Conservation (phyloP, 2,329 filamentous ascomycete species). For the Neopestalotiopsis rosae region DNA sequence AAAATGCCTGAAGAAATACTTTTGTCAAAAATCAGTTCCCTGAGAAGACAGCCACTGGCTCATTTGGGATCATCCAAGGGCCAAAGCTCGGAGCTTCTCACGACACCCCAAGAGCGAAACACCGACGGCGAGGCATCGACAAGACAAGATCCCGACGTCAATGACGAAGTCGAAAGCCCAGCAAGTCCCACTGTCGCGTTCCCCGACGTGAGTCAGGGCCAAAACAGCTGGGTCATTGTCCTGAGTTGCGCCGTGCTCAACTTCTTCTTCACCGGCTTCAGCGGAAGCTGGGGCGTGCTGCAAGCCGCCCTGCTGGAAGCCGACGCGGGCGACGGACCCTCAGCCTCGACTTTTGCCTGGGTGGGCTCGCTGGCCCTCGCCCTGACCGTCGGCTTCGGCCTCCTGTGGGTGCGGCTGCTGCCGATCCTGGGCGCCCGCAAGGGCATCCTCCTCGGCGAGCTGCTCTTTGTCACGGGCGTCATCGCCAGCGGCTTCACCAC, state of each 20-base stretch:
- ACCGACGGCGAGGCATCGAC: background rate
- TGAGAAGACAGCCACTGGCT: background rate
- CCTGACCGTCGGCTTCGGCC: constrained; percentile 24
- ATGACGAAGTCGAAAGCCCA: background rate
- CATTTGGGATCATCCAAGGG: background rate
- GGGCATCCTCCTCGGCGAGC: background rate
- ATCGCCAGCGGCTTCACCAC: background rate
- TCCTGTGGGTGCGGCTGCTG: background rate
- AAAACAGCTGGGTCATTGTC: constrained; percentile 9
- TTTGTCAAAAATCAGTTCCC: background rate
- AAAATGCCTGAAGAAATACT: background rate
- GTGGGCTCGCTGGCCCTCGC: constrained; percentile 24
- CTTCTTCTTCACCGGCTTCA: constrained; percentile 37
- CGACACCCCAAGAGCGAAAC: background rate
- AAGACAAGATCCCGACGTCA: background rate
- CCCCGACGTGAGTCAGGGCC: background rate
- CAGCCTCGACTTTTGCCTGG: constrained; percentile 15
- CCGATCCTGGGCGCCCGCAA: background rate
- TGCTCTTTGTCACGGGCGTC: background rate
- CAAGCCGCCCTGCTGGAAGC: constrained; percentile 25
- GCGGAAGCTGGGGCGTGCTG: constrained; percentile 30
- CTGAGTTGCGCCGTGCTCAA: constrained; percentile 1
- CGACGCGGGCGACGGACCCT: background rate
- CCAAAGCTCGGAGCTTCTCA: background rate
- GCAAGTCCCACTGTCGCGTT: background rate